Base-by-base conservation (phyloP, 2,329 filamentous ascomycete genomes). In the Lasiodiplodia gonubiensis region DNA sequence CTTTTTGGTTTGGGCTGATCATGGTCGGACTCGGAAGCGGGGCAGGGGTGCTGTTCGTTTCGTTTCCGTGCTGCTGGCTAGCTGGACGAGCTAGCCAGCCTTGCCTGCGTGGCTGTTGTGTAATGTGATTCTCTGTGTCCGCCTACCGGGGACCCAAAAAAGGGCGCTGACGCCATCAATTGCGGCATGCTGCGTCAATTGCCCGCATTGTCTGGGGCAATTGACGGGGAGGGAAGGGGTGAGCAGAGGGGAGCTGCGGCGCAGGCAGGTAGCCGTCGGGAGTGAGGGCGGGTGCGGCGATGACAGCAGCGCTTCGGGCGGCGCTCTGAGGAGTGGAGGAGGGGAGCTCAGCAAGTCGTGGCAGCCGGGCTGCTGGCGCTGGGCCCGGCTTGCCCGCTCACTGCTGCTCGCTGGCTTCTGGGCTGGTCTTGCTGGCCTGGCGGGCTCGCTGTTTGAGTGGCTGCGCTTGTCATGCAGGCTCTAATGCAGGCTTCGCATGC, bases 401-500 rank as follows among this genome's bases (percentile, higher is more conserved):
- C 42, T 46, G 54, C 53, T 35, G 53, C 54, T 42, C 12, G 54
- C 54, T 42, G 54, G 54, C 37, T 59, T 59, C 54, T 42, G 54
- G 54, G 55, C 55, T 60, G 55, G 55, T 37, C 21, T 59, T 59
- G 54, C 33, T 59, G 52, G 52, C 52, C 52, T 30, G 35, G 55
- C 55, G n/a, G 51, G 51, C 39, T 25, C 23, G 51, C 10, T 60
- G 35, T 25, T 52, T 59, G 52, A 66, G 64, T 66, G 64, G 64
- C 54, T 67, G 64, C 64, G 53, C 64, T 67, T 60, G 64, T 59
- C 64, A 57, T 67, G 64, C 64, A 67, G 25, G 64, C 25, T 48
- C 63, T 59, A 57, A 67, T 67, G 64, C 64, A 67, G 42, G 52
- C 59, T 35, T 63, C 46, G 59, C 59, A 51, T 63, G 59, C 54